Percentiles rank a stretch among this genome's conserved stretches.
phyloP scores from a whole-genome alignment of 2,329 filamentous ascomycete species.

The Pseudocercospora fijiensis region DNA sequence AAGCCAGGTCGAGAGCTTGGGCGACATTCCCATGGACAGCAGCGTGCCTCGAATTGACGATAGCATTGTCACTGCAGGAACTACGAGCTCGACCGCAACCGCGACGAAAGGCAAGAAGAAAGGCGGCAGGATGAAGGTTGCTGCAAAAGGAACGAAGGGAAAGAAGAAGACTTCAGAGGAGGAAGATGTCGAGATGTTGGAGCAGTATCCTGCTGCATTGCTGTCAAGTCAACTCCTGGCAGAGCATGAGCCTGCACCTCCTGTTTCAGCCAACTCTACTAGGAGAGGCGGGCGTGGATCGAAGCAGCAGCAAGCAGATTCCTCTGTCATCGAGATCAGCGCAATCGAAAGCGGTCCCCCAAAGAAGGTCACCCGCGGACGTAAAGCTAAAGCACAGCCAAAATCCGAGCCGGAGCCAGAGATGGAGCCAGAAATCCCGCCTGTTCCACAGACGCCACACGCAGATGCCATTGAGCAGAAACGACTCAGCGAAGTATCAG shows the following conservation, averaged over 20 bases:
- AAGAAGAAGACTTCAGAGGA: conserved; percentile 27
- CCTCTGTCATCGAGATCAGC: conserved; percentile 33
- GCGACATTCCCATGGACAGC: conserved; percentile 24
- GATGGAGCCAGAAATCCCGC: conserved; percentile 23
- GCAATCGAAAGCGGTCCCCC: conserved; percentile 27
- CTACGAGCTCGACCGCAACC: conserved; percentile 42
- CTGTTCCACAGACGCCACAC: conserved; percentile 21
- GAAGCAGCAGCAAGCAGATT: conserved; percentile 30
- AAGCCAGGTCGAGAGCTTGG: conserved; percentile 25
- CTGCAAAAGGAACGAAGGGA: conserved; percentile 46
- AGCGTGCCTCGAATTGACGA: conserved; percentile 51
- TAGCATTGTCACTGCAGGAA: conserved; percentile 52
- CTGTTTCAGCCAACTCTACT: conserved; percentile 26
- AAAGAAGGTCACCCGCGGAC: conserved; percentile 33
- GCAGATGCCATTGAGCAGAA: conserved; percentile 17
- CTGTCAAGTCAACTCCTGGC: conserved; percentile 17
- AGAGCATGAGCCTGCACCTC: conserved; percentile 18
- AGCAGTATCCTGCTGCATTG: conserved; percentile 24
- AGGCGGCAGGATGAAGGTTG: conserved; percentile 45
- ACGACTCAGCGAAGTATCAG: conserved; percentile 31
- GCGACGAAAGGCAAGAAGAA: conserved; percentile 38
- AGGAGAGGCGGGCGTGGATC: conserved; percentile 27
- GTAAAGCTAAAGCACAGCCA: conserved; percentile 36
- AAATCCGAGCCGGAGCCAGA: conserved; percentile 25
- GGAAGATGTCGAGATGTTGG: conserved; percentile 12